phyloP scores from a whole-genome alignment of 2,329 filamentous ascomycete genomes.

The Fusarium sp. region DNA sequence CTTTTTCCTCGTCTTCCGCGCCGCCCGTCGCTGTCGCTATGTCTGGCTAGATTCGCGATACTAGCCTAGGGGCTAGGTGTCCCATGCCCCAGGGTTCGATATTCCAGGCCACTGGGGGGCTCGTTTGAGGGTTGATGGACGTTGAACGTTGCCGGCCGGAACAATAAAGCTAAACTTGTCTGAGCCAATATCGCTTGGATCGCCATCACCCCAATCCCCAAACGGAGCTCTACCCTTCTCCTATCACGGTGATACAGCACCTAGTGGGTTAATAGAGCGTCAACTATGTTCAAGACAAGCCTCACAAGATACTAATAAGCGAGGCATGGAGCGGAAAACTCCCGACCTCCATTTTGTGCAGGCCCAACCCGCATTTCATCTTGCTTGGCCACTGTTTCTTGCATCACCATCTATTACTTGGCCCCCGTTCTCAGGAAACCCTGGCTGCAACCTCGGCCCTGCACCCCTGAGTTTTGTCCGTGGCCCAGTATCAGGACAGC shows the following conservation, averaged over 20 bases:
- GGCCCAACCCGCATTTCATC: conserved; percentile 27
- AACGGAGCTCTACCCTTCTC: conserved; percentile 5
- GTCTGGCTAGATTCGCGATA: conserved; percentile 29
- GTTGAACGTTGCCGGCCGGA: conserved; percentile 40
- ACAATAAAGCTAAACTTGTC: conserved; percentile 22
- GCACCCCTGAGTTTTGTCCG: conserved; percentile 20
- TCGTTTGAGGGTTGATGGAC: conserved; percentile 19
- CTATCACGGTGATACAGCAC: conserved; percentile 9
- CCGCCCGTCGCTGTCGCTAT: conserved; percentile 13
- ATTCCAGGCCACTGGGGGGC: conserved; percentile 17
- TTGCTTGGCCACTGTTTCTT: conserved; percentile 37
- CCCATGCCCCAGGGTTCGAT: conserved; percentile 12
- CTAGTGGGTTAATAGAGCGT: conserved; percentile 13
- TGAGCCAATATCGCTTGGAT: conserved; percentile 19
- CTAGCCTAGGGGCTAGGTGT: conserved; percentile 2
- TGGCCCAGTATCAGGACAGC: conserved; percentile 30
- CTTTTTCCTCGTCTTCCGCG: background rate
- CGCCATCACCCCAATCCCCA: conserved; percentile 22
- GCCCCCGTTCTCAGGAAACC: conserved; percentile 15
- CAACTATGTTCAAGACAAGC: conserved; percentile 19
- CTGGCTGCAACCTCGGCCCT: conserved; percentile 24
- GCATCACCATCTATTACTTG: conserved; percentile 28
- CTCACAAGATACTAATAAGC: conserved; percentile 16
- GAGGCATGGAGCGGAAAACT: conserved; percentile 9
- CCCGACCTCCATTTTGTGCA: conserved; percentile 3